Base-by-base conservation (phyloP, 176 grass and related monocot species). In the Ampelocalamus luodianensis region DNA sequence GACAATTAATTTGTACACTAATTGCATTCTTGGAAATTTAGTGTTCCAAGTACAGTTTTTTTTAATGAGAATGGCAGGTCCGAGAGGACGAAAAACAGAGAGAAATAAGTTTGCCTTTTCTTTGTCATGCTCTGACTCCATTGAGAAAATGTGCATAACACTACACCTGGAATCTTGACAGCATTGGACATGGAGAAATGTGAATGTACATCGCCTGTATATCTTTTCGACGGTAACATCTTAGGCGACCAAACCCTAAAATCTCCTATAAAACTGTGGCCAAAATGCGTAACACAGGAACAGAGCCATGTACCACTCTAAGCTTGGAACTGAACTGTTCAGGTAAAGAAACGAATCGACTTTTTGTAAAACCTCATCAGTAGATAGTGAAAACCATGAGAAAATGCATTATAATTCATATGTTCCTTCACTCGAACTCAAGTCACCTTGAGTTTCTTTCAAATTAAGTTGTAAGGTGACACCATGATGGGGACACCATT, bases 211-310 rank as follows among this genome's bases (percentile, higher is more conserved):
- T 55, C 5, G 1, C 71, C 50, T 11, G 62, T 78, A 70, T 65
- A 79, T 72, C 66, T 51, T 20, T 68, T 14, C 39, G 40, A 90
- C 32, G 83, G 79, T 54, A 86, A 92, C 67, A 10, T 43, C 68
- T 43, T 64, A 26, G 5, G 63, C 80, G 71, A 69, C 63, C 24
- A 49, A 69, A 82, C 49, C 83, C 50, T 89, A 68, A 82, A 73
- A 44, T 65, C 37, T 38, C 45, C 22, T 3, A 72, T 49, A 36
- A 10, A 51, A 51, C 49, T 73, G 68, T 73, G 3, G 42, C 43
- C 8, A 10, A 64, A 74, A 65, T 24, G 65, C 29, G 49, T 23
- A 38, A 0, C 27, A 65, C 81, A 23, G 14, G 39, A 23, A 63
- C 27, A 18, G 1, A 38, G 44, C 38, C 18, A 83, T 20, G 2